Evolutionary conservation across 768 basidiomycete genomes (phyloP), one percentile per base, ranked within the genome.

Genomic region (Paxillus ammoniavirescens): DNA sequence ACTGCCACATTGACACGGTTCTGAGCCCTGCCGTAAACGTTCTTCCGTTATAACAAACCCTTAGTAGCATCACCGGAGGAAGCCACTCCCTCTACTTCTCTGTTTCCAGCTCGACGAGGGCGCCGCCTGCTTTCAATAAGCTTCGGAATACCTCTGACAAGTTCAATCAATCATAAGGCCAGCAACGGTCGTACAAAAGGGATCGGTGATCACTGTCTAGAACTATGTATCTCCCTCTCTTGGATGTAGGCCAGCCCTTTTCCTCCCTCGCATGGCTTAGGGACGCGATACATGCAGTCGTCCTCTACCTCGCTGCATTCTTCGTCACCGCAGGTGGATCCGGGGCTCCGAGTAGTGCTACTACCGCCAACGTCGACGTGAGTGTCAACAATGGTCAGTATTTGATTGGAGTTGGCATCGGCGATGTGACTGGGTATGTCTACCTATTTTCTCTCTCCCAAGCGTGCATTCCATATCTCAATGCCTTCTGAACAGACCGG

Each of bases 391-490:
- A 52, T 7, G 63, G 63, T 23, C 58, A 52, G 31, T 69, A 69
- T 49, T 38, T 67, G 54, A 45, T 67, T 5, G 65, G 65, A 12
- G 55, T 67, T 17, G 65, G 67, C 26, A 83, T 82, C 57, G 87
- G 80, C 17, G 89, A 91, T 61, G 79, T 91, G 54, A 91, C 87
- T 55, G 86, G 89, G 85, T 84, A 71, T 50, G 65, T 65, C 30
- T 26, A 26, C 5, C 26, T 6, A 6, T 26, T 26, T 26, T 26
- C 26, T 36, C 15, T 44, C 51, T n/a, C 13, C 15, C 38, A 37
- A 33, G 33, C 33, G 33, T 33, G 35, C 35, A 13, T 35, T 35
- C 26, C 30, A 35, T 23, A 6, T 26, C 15, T 14, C 23, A 26
- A 49, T 26, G 18, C 8, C 42, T 12, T 28, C 46, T 56, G 23